Percentiles rank a stretch among this genome's conserved stretches.
These are phyloP conservation scores for Hypoxylon sp. DNA, from an alignment of 2,329 filamentous ascomycete genomes.

Conservation along the genomic window DNA sequence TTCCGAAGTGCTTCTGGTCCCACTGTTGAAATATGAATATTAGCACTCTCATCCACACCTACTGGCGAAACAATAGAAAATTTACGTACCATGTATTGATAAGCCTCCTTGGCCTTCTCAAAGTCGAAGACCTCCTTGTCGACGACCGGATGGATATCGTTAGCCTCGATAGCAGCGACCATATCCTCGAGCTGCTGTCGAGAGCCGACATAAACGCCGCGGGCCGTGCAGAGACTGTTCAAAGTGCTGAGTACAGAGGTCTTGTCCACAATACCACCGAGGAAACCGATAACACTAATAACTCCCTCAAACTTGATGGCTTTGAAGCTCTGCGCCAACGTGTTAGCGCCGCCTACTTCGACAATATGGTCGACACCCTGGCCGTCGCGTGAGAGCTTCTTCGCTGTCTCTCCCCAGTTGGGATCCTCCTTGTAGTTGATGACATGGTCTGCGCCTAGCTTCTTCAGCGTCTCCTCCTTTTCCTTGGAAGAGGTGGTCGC, in stretches of 20 bases:
- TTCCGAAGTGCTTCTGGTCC: slow-evolving; percentile 64
- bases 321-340: slow-evolving; percentile 55
- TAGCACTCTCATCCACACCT: slow-evolving; percentile 1
- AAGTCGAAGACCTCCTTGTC: slow-evolving; percentile 51
- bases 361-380: slow-evolving; percentile 57
- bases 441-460: slow-evolving; percentile 59
- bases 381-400: slow-evolving; percentile 52
- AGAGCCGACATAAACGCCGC: slow-evolving; percentile 54
- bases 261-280: slow-evolving; percentile 55
- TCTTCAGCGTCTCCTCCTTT: slow-evolving; percentile 55
- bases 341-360: slow-evolving; percentile 57
- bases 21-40: slow-evolving; percentile 45
- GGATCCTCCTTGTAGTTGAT: slow-evolving; percentile 59
- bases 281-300: slow-evolving; percentile 55
- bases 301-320: slow-evolving; percentile 57
- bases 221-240: slow-evolving; percentile 48
- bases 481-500: slow-evolving; percentile 57
- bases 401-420: slow-evolving; percentile 57
- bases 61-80: slow-evolving; percentile 1
- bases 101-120: slow-evolving; percentile 54
- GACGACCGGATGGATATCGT: slow-evolving; percentile 54
- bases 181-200: slow-evolving; percentile 54
- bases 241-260: slow-evolving; percentile 62
- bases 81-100: slow-evolving; percentile 59
- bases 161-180: slow-evolving; percentile 53